Percentiles rank a stretch among this genome's conserved stretches.
phyloP scores from a whole-genome alignment of 805 yeast species.

The Metschnikowia anglica region DNA sequence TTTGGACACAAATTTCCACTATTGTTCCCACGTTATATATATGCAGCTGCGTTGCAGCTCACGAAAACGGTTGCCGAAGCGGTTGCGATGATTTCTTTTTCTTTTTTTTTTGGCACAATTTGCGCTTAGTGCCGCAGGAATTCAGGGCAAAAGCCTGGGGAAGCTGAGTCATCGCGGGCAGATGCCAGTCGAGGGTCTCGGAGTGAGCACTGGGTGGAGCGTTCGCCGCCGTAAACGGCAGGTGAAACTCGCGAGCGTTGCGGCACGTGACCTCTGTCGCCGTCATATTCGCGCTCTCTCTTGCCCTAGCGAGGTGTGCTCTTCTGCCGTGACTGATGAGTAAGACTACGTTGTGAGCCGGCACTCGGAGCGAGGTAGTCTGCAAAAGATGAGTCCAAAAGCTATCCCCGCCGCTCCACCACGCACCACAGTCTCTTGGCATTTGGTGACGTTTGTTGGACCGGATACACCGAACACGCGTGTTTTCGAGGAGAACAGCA shows the following conservation, averaged over 20 bases:
- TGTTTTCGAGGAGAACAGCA: too few species aligned
- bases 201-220: background rate
- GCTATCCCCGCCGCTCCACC: background rate
- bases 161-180: constrained; percentile 7
- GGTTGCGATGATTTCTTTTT: constrained; percentile 6
- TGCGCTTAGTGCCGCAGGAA: constrained; percentile 11
- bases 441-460: too few species aligned
- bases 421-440: background rate
- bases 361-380: constrained; percentile 1
- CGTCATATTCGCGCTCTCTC: background rate
- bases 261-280: constrained; percentile 4
- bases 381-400: background rate
- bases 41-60: constrained; percentile 6
- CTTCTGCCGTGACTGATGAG: background rate
- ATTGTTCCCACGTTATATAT: background rate
- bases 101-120: background rate
- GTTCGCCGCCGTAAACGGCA: constrained; percentile 1
- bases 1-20: background rate
- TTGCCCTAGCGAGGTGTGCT: background rate
- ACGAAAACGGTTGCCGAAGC: constrained; percentile 4
- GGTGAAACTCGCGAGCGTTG: background rate
- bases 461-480: too few species aligned
- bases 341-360: background rate
- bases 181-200: constrained; percentile 6
- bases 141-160: constrained; percentile 9